Base-by-base conservation (phyloP, 371 early-diverging fungal species). In the Umbelopsis sp. region DNA sequence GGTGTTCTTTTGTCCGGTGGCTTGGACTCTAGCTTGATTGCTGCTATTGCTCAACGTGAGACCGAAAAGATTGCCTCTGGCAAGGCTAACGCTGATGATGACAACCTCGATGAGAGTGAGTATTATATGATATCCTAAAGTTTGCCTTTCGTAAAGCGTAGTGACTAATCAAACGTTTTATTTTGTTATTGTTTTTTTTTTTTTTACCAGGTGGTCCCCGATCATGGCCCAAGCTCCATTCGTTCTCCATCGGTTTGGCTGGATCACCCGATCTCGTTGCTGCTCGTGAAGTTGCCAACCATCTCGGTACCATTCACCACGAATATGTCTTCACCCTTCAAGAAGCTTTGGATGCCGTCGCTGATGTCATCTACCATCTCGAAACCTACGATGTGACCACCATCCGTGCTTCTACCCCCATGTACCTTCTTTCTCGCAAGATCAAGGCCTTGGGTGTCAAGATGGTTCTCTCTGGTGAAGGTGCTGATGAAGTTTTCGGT, bases 351-450 rank as follows among this genome's bases (percentile, higher is more conserved):
- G 98, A 98, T 80, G 97, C 98, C 50, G 86, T 98, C 32, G 87
- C 86, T 57, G 98, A 98, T 80, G 96, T 98, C 64, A 92, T 98
- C 74, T 92, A 94, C 74, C 97, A 98, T 72, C 81, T 98, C 51
- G 98, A 98, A 82, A 97, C 97, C 1, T 98, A 98, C 77, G 98
- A 98, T 79, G 98, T 98, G n/a, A 98, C 98, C n/a, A 97, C 98
- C 32, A 89, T 97, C 75, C 93, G 98, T 64, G 98, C 98, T 9
- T 93, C 93, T 35, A 98, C 98, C 1, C 98, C 98, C 66, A 97
- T 98, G 98, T 97, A 96, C 81, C 88, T 97, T 44, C 80, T 97
- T 53, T 92, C 94, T 63, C 89, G 98, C 69, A 96, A 95, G 85
- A 96, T 98, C 87, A 98, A 95, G 83, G 94, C 97, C 38, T 92